These are phyloP conservation scores for Claviceps fusiformis DNA, from an alignment of 2,329 filamentous ascomycete genomes.

Conservation along the genomic window DNA sequence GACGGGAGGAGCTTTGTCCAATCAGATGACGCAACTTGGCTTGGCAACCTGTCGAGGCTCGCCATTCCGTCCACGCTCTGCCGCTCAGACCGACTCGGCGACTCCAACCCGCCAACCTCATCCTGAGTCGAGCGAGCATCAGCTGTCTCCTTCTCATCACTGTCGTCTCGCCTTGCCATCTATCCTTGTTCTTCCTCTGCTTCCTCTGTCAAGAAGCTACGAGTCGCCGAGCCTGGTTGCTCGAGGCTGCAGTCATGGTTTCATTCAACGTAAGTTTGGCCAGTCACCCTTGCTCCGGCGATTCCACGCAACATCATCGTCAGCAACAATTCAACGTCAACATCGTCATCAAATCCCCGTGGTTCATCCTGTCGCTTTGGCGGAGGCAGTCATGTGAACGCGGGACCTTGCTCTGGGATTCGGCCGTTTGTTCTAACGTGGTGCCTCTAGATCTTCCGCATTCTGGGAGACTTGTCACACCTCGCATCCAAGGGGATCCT, in stretches of 20 bases:
- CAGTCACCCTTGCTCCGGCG: background rate
- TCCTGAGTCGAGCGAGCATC: background rate
- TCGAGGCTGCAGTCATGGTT: constrained; percentile 20
- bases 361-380: background rate
- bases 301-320: background rate
- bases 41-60: background rate
- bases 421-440: background rate
- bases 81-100: no score
- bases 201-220: background rate
- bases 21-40: background rate
- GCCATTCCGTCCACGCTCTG: background rate
- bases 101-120: background rate
- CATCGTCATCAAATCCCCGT: background rate
- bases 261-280: constrained; percentile 25
- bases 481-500: constrained; percentile 78
- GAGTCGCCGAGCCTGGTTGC: background rate
- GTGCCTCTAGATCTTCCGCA: constrained; percentile 47
- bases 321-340: background rate
- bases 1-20: background rate
- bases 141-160: background rate
- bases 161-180: background rate
- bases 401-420: no score
- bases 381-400: no score
- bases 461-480: constrained; percentile 75
- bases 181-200: no score